phyloP scores from a whole-genome alignment of 2,329 filamentous ascomycete species.

The Tolypocladium paradoxum region DNA sequence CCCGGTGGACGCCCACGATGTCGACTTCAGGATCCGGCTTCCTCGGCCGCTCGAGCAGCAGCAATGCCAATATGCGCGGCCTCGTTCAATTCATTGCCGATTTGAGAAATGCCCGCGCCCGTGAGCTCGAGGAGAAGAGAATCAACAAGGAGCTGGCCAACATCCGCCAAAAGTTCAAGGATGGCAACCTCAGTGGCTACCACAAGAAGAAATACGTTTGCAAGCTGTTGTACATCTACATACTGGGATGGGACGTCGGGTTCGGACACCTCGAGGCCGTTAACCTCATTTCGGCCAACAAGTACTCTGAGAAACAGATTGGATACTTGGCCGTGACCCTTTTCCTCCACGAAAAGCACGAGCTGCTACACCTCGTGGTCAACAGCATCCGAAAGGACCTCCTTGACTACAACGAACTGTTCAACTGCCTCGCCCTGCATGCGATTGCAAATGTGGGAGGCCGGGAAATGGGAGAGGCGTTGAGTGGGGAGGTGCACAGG shows the following conservation, averaged over 20 bases:
- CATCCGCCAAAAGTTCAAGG: slow-evolving; percentile 96
- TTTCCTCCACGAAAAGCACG: slow-evolving; percentile 94
- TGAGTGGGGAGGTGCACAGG: slow-evolving; percentile 85
- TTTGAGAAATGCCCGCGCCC: slow-evolving; percentile 82
- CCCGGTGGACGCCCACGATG: slow-evolving; percentile 27
- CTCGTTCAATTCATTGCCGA: slow-evolving; percentile 98
- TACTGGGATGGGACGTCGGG: slow-evolving; percentile 97
- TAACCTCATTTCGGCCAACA: slow-evolving; percentile 90
- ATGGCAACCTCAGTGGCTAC: slow-evolving; percentile 86
- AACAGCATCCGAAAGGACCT: slow-evolving; percentile 98
- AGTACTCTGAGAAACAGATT: slow-evolving; percentile 99
- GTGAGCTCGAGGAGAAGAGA: slow-evolving; percentile 95
- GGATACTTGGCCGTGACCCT: slow-evolving; percentile 95
- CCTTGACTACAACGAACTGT: slow-evolving; percentile 88
- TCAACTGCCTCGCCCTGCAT: slow-evolving; percentile 93
- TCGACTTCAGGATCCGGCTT: slow-evolving; percentile 49
- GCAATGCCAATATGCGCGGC: slow-evolving; percentile 63
- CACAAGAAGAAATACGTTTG: slow-evolving; percentile 99
- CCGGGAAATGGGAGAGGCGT: slow-evolving; percentile 90
- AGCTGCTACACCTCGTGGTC: slow-evolving; percentile 88
- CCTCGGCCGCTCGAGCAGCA: slow-evolving; percentile 53
- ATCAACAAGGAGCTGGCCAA: slow-evolving; percentile 99
- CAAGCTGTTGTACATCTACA: slow-evolving; percentile 99
- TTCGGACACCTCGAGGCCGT: slow-evolving; percentile 98
- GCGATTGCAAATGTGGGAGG: slow-evolving; percentile 97